phyloP scores from a whole-genome alignment of 495 filamentous ascomycete genomes.

The Podospora fimiseda region DNA sequence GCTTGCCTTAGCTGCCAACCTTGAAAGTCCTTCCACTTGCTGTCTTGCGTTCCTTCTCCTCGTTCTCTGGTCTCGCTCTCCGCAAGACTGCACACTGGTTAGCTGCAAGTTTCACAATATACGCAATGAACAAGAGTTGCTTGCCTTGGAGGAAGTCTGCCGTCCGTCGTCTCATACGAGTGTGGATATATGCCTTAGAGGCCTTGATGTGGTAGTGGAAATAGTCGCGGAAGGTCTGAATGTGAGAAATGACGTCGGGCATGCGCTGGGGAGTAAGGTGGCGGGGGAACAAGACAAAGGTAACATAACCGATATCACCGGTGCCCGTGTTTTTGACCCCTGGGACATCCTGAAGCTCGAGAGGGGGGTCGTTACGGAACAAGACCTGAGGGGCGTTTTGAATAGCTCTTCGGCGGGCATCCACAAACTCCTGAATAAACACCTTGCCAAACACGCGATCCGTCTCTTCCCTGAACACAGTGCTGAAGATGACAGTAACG shows the following conservation, averaged over 20 bases:
- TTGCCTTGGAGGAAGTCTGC: constrained; percentile 95
- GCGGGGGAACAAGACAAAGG: constrained; percentile 94
- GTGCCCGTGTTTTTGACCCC: constrained; percentile 67
- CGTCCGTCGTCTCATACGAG: constrained; percentile 90
- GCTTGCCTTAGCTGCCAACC: constrained; percentile 27
- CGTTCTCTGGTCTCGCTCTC: constrained; percentile 84
- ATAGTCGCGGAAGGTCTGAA: constrained; percentile 99
- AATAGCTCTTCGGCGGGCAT: constrained; percentile 86
- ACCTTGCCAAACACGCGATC: constrained; percentile 96
- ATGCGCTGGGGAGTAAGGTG: constrained; percentile 85
- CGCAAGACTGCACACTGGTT: constrained; percentile 59
- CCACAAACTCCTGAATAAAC: constrained; percentile 91
- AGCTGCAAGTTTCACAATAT: not conserved
- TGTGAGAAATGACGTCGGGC: constrained; percentile 93
- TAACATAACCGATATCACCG: constrained; percentile 91
- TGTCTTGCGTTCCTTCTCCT: constrained; percentile 97
- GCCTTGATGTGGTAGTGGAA: constrained; percentile 99
- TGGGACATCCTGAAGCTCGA: constrained; percentile 81
- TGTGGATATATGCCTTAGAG: constrained; percentile 95
- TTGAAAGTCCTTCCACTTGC: constrained; percentile 93
- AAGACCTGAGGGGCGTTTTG: constrained; percentile 99
- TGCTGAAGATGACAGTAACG: constrained; percentile 98
- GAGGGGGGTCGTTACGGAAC: constrained; percentile 87
- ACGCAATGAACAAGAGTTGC: not conserved
- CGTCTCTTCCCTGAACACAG: constrained; percentile 94